Evolutionary conservation across 169 alveolate species (phyloP).

Genomic region (Perkinsus marinus): DNA sequence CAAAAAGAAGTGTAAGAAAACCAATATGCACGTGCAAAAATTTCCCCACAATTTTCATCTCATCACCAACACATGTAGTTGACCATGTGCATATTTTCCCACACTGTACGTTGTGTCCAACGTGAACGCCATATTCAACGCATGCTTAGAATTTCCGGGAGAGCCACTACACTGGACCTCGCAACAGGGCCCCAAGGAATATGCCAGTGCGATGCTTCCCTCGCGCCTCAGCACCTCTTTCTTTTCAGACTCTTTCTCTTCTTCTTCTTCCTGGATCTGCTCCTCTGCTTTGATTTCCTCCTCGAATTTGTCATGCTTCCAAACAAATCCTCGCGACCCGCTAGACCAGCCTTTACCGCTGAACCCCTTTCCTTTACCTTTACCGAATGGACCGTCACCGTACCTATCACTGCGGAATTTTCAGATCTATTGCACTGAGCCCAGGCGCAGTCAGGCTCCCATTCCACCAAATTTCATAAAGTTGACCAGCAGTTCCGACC

Average conservation of each 20-base stretch:
- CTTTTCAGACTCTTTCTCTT: not conserved
- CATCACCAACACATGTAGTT: no score
- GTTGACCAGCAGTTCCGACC: not conserved
- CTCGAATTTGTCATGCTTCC: not conserved
- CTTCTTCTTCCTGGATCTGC: not conserved
- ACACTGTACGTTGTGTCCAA: no score
- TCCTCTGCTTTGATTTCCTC: not conserved
- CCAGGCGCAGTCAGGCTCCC: no score
- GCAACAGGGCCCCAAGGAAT: no score
- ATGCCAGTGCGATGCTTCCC: not conserved
- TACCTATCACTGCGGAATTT: not conserved
- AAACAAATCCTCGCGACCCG: not conserved
- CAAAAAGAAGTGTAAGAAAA: no score
- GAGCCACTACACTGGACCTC: no score
- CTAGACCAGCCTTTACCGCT: not conserved
- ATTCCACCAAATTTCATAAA: no score
- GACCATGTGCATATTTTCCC: no score
- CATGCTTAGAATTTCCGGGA: no score
- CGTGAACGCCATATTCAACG: no score
- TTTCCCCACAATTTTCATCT: no score
- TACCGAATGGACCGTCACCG: not conserved
- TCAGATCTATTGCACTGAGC: not conserved
- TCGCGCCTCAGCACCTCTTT: not conserved
- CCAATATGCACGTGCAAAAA: no score
- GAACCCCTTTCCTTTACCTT: not conserved